Evolutionary conservation across 176 grass and related monocot species (phyloP).

Genomic region (Triticum urartu): DNA sequence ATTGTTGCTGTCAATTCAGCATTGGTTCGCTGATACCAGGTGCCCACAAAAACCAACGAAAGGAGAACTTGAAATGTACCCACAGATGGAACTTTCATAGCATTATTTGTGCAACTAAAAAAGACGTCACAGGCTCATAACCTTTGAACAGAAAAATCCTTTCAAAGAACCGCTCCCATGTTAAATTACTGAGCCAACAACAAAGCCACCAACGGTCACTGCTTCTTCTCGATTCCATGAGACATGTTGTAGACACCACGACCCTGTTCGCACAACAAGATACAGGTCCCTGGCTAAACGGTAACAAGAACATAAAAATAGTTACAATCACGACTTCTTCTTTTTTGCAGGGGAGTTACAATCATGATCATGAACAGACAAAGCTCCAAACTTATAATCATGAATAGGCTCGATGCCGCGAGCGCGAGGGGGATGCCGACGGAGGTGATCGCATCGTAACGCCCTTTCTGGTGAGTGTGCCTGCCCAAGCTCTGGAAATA

Average conservation of each 20-base stretch:
- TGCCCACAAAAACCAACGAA: constrained; percentile 10
- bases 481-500: constrained; percentile 57
- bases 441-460: constrained; percentile 51
- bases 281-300: not conserved
- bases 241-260: constrained; percentile 64
- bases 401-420: constrained; percentile 23
- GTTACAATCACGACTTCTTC: no score
- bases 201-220: constrained; percentile 9
- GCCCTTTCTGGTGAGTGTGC: constrained; percentile 62
- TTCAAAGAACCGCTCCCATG: not conserved
- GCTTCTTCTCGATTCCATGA: constrained; percentile 54
- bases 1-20: not conserved
- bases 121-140: not conserved
- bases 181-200: not conserved
- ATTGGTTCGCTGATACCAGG: not conserved
- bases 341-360: no score
- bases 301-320: no score
- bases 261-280: constrained; percentile 33
- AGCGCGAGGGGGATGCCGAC: constrained; percentile 63
- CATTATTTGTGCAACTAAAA: constrained; percentile 19
- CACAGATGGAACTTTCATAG: not conserved
- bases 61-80: not conserved
- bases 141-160: not conserved
- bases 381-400: no score
- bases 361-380: no score